phyloP scores from a whole-genome alignment of 352 stramenopile species.

The Globisporangium sylvaticum region DNA sequence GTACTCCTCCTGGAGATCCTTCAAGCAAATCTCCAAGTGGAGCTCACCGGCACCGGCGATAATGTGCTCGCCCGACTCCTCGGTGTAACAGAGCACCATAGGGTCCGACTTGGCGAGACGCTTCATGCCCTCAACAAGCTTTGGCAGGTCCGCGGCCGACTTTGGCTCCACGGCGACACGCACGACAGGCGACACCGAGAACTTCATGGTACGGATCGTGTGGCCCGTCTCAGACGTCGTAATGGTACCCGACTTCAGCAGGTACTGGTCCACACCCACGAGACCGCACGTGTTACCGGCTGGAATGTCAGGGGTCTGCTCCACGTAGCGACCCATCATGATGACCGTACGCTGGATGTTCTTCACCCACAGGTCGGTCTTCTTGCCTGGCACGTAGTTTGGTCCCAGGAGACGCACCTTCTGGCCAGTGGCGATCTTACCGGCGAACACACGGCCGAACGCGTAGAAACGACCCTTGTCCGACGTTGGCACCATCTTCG shows the following conservation, averaged over 20 bases:
- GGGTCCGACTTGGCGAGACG: conserved; percentile 99
- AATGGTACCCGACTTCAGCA: conserved; percentile 99
- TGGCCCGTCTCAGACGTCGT: conserved; percentile 97
- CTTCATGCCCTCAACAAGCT: conserved; percentile 99
- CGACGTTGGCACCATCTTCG: conserved; percentile 99
- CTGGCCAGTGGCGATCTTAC: conserved; percentile 98
- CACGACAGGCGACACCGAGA: conserved; percentile 99
- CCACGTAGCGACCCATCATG: conserved; percentile 99
- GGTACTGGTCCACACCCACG: conserved; percentile 99
- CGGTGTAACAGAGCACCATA: conserved; percentile 99
- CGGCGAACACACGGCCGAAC: conserved; percentile 99
- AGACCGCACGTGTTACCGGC: conserved; percentile 99
- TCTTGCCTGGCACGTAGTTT: conserved; percentile 99
- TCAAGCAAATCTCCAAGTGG: conserved; percentile 99
- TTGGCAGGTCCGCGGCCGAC: conserved; percentile 98
- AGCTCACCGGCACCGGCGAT: conserved; percentile 99
- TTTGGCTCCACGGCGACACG: conserved; percentile 99
- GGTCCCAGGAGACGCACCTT: conserved; percentile 99
- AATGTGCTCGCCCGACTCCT: conserved; percentile 99
- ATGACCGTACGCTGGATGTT: conserved; percentile 99
- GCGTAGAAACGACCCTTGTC: conserved; percentile 99
- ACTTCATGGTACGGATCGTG: conserved; percentile 99
- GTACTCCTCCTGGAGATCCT: conserved; percentile 99
- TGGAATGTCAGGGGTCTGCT: conserved; percentile 98
- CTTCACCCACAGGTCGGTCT: conserved; percentile 99